These are phyloP conservation scores for Saccharomyces hybrid DNA, from an alignment of 1,139 yeast genomes.

Conservation along the genomic window DNA sequence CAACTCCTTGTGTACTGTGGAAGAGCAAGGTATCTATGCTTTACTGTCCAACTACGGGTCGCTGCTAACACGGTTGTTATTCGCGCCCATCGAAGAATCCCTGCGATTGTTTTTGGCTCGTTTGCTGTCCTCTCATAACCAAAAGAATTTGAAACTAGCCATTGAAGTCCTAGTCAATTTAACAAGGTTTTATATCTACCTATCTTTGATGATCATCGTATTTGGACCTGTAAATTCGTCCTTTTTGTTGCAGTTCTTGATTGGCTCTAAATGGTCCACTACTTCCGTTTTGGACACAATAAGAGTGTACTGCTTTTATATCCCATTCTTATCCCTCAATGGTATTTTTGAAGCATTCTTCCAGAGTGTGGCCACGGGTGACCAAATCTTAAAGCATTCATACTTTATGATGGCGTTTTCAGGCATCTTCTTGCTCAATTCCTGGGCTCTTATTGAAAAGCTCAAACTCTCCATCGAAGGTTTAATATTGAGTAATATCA, in stretches of 20 bases:
- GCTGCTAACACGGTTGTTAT: slow-evolving; percentile 69
- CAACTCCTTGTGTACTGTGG: slow-evolving; percentile 59
- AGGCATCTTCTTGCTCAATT: slow-evolving; percentile 40
- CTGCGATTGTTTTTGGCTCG: slow-evolving; percentile 65
- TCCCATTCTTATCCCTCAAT: slow-evolving; percentile 82
- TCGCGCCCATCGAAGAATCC: slow-evolving; percentile 88
- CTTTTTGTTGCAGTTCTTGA: slow-evolving; percentile 40
- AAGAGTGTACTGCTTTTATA: slow-evolving; percentile 63
- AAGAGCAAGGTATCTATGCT: slow-evolving; percentile 85
- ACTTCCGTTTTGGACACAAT: slow-evolving; percentile 54
- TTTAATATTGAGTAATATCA: slow-evolving; percentile 51
- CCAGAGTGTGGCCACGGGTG: slow-evolving; percentile 65
- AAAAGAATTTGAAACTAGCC: slow-evolving; percentile 34
- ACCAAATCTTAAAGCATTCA: slow-evolving; percentile 56
- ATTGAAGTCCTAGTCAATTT: slow-evolving; percentile 43
- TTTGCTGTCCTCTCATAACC: slow-evolving; percentile 34
- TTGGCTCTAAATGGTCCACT: slow-evolving; percentile 51
- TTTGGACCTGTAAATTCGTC: slow-evolving; percentile 57
- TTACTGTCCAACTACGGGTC: slow-evolving; percentile 87
- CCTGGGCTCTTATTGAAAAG: slow-evolving; percentile 42
- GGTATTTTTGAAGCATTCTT: slow-evolving; percentile 87
- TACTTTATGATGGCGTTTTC: slow-evolving; percentile 55
- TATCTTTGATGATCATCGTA: slow-evolving; percentile 44
- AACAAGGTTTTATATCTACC: slow-evolving; percentile 44
- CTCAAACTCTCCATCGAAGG: slow-evolving; percentile 49